Base-by-base conservation (phyloP, 176 grass and related monocot genomes). In the Alloteropsis semialata region DNA sequence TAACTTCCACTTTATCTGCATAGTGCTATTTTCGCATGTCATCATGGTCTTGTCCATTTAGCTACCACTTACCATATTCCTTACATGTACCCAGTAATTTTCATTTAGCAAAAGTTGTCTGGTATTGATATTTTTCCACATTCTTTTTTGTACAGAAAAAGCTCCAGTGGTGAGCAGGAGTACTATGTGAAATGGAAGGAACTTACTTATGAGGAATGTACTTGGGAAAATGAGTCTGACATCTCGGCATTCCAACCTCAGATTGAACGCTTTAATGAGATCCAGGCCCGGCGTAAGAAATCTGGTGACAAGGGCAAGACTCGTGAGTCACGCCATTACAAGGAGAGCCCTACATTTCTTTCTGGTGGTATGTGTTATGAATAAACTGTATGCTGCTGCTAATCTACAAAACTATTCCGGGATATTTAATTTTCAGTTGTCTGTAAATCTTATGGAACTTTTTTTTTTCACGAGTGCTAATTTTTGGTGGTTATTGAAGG, bases 181-280 rank as follows among this genome's bases (percentile, higher is more conserved):
- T 94, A 90, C 67, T 92, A 90, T 74, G 91, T 99, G 65, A 99
- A 99, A 92, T 99, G 97, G 97, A 99, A 94, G 70, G 97, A 99
- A 85, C 97, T 99, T 85, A 25, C 91, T 18, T 95, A 99, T 22
- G 97, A 99, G 57, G 97, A 99, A 88, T 94, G 93, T 27, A 96
- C 97, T 13, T 99, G 97, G 97, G 97, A 99, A 90, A 79, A 41
- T 49, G 91, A 89, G 78, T 85, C 89, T 16, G 91, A 96, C 61
- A 99, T 99, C 67, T 92, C 84, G 6, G 93, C 79, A 18, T 99
- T 99, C 74, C 87, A 90, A 89, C 76, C 83, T 89, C 83, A 94
- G 76, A 96, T 99, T 64, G 91, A 99, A 70, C 89, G 87, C 45
- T 99, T 88, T 43, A 66, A 85, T 61, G 85, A 85, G 63, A 92